Base-by-base conservation (phyloP, 2,329 filamentous ascomycete genomes). In the Aspergillus sp. region DNA sequence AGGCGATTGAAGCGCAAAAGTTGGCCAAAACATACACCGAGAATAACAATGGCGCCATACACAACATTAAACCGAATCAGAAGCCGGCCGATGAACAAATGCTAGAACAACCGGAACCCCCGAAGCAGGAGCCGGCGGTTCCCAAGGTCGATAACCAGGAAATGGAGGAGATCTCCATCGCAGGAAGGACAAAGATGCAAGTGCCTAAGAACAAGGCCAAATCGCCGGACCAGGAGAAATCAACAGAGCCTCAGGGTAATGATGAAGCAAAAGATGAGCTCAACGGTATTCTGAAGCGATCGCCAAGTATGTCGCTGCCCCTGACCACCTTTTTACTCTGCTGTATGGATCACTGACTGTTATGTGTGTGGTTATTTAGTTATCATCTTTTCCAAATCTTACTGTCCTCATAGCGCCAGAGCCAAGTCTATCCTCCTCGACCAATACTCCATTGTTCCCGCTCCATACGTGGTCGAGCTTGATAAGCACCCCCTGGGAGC, bases 381-480 rank as follows among this genome's bases (percentile, higher is more conserved):
- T 47, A 87, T 96, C 64, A 88, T 98, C 57, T 97, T 97, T 72
- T 95, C 90, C 51, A 97, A 98, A 69, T 81, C 86, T 1, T 95
- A 91, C 70, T 98, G 93, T 67, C 89, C 86, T 1, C 85, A 80
- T 70, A 96, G 90, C 40, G 85, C 83, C 62, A 83, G 82, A 55
- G 93, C 93, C 37, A 98, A 98, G 70, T 75, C 76, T 35, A 79
- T 97, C 44, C 79, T 98, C 33, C 80, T 95, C 34, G 81, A 90
- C 19, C 84, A 86, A 56, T 97, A 97, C 73, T 75, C 74, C 43
- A 94, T 98, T 61, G 78, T 81, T 1, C 93, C 93, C 0, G 70
- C 80, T 8, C 93, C 93, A 0, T 86, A 83, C 60, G 86, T 98
- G 6, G 90, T 97, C 40, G 93, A 98, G 69, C 79, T 98, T 9